Evolutionary conservation across 2,329 filamentous ascomycete species (phyloP), one percentile per base, ranked within the genome.

Genomic region (Claviceps sorghi): DNA sequence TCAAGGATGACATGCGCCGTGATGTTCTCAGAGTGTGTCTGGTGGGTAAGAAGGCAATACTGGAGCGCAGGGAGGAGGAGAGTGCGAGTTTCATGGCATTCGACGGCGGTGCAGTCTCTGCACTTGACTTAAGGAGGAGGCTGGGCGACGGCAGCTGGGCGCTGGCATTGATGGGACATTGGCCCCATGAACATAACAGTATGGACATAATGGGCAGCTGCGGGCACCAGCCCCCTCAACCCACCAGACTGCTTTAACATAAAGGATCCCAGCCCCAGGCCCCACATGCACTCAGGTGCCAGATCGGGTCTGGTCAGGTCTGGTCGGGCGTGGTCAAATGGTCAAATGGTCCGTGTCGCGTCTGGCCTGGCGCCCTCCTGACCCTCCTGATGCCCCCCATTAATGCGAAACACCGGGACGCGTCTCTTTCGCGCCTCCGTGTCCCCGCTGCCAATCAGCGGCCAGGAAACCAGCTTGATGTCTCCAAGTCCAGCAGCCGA

Each of bases 191-290:
- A n/a, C n/a, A n/a, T n/a, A n/a, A n/a, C n/a, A n/a, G n/a, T n/a
- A n/a, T n/a, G n/a, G 10, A 26, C 19, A 26, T 41, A 9, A 41
- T n/a, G 17, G 19, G 51, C 51, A 22, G 49, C 52, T 38, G 50
- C 50, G 29, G 42, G 52, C 52, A 56, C 58, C 58, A 58, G 52
- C 59, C 59, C 56, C 48, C n/a, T n/a, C n/a, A n/a, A n/a, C n/a
- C n/a, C n/a, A n/a, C n/a, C n/a, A n/a, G n/a, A 44, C 48, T 48
- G 30, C 45, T 34, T 47, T 47, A n/a, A n/a, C n/a, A n/a, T n/a
- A n/a, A n/a, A n/a, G n/a, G n/a, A n/a, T n/a, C n/a, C n/a, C n/a
- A n/a, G n/a, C n/a, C n/a, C n/a, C n/a, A n/a, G n/a, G n/a, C n/a
- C n/a, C n/a, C n/a, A n/a, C n/a, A n/a, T n/a, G n/a, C n/a, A n/a